Conservation (phyloP, 176 grass and related monocot species). For the Themeda triandra region DNA sequence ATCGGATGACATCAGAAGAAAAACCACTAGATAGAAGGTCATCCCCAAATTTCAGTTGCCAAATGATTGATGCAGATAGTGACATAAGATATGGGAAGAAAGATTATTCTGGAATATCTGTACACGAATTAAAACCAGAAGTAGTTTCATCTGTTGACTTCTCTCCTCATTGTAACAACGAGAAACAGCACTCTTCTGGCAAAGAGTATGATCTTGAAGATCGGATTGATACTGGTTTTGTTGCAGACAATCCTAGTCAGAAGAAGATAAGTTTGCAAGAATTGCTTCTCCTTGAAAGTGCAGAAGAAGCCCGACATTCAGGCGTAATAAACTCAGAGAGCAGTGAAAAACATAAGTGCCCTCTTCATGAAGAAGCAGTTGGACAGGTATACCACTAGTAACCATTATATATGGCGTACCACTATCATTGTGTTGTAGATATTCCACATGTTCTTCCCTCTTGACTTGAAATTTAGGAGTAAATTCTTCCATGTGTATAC, state of each 20-base stretch:
- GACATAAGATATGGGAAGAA: conserved; percentile 7
- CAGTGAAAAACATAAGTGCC: conserved; percentile 26
- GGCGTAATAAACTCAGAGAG: conserved; percentile 13
- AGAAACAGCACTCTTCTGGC: conserved; percentile 13
- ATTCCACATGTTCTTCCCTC: not conserved
- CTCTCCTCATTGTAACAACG: not conserved
- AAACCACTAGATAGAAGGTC: conserved; percentile 27
- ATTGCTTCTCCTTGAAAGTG: conserved; percentile 48
- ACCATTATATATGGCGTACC: not conserved
- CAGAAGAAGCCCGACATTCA: conserved; percentile 27
- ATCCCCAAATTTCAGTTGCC: conserved; percentile 12
- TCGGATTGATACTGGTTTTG: not conserved
- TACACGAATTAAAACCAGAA: conserved; percentile 14
- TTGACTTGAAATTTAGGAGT: not conserved
- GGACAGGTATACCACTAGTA: conserved; percentile 37
- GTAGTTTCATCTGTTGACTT: conserved; percentile 20
- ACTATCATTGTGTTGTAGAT: not conserved
- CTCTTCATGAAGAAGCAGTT: conserved; percentile 24
- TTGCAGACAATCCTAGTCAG: conserved; percentile 12
- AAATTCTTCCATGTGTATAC: not conserved
- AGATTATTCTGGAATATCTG: conserved; percentile 15
- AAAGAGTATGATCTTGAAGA: conserved; percentile 17
- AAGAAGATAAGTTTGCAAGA: conserved; percentile 48
- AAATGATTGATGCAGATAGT: conserved; percentile 22
- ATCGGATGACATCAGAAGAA: conserved; percentile 26